Evolutionary conservation across 1,139 yeast species (phyloP), one percentile per base, ranked within the genome.

Genomic region (Candida sanyaensis): DNA sequence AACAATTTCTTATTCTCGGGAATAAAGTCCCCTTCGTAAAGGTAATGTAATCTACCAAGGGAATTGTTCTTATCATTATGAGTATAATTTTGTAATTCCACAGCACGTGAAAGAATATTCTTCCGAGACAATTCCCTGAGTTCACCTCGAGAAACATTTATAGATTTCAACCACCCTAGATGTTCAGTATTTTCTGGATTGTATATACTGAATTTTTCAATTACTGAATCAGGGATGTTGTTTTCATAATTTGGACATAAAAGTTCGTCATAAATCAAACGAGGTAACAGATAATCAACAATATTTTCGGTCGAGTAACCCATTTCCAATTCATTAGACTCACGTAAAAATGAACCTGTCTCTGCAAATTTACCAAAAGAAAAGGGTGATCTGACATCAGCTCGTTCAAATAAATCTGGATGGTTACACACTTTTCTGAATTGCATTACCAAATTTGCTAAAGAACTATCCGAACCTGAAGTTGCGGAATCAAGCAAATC

Each of bases 401-500:
- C 97, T 63, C 99, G 81, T 71, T 95, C 99, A 67, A 95, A 95
- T 56, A 93, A 78, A 66, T 93, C 98, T 0, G 99, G 99, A 68
- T 93, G 99, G 65, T 93, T 93, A 73, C 99, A 93, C 44, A 92
- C 98, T 66, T 93, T 93, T 69, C 99, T 83, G 71, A 93, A 93
- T 70, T 93, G 99, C 99, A 93, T 93, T 31, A 93, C 99, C 58
- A 95, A 81, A 66, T 93, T 93, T 79, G 93, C 90, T 67, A 93
- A 80, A 30, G 90, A 84, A 57, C 88, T 90, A 49, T 84, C 89
- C 1, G 50, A 40, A 32, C 42, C 41, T 53, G 85, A 88, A 28
- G 57, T 59, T 27, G 80, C 80, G 37, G 81, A 78, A 59, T 92
- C 97, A 57, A 93, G 81, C 54, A 93, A 83, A 45, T 41, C 44